Conservation (phyloP, 495 filamentous ascomycete genomes). For the Aspergillus affinis region DNA sequence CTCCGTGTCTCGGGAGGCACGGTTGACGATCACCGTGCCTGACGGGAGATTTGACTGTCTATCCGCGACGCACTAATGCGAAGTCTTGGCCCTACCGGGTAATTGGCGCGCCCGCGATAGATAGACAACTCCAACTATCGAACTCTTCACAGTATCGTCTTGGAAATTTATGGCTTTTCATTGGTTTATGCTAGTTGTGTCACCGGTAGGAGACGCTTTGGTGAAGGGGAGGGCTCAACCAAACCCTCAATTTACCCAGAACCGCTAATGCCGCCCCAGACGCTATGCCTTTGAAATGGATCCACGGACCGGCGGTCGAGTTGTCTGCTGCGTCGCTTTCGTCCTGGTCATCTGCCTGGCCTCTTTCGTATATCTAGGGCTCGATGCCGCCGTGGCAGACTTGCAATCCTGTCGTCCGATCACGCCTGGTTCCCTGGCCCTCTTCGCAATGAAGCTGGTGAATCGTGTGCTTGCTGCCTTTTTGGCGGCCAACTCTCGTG, state of each 20-base stretch:
- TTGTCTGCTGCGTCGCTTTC: constrained; percentile 1
- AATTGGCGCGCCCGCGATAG: background rate
- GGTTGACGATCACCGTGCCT: background rate
- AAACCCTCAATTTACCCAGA: constrained; percentile 1
- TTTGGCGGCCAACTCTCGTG: constrained; percentile 7
- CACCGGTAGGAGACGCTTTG: background rate
- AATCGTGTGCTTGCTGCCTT: constrained; percentile 6
- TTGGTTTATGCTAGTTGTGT: background rate
- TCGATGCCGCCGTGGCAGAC: background rate
- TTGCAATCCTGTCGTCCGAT: background rate
- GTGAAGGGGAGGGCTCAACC: background rate
- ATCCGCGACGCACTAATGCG: background rate
- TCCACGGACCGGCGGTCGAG: constrained; percentile 5
- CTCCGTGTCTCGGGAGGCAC: background rate
- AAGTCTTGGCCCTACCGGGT: background rate
- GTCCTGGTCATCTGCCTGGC: constrained; percentile 4
- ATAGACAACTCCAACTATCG: background rate
- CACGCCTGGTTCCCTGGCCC: background rate
- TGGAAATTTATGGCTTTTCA: background rate
- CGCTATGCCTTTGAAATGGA: constrained; percentile 4
- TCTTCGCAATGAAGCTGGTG: constrained; percentile 7
- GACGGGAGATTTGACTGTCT: background rate
- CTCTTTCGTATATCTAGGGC: constrained; percentile 3
- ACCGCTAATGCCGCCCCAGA: background rate
- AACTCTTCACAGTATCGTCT: background rate